phyloP scores from a whole-genome alignment of 306 rosid species.

The Pterocarpus santalinus region DNA sequence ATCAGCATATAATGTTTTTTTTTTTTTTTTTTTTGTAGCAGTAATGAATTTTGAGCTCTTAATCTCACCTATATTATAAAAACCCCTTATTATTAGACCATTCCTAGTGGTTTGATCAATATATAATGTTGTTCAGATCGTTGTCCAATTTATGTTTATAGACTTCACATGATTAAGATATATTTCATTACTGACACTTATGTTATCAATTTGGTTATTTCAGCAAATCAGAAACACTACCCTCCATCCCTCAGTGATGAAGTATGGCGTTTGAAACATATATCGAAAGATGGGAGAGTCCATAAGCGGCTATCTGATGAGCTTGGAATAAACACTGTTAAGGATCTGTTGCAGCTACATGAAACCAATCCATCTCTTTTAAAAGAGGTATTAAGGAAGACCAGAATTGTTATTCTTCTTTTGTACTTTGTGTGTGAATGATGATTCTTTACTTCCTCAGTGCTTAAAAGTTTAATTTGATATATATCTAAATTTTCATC shows the following conservation, averaged over 20 bases:
- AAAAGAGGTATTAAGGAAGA: constrained; percentile 40
- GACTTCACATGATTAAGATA: too few relatives aligned
- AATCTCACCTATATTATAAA: too few relatives aligned
- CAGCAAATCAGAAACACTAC: constrained; percentile 49
- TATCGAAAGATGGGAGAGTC: constrained; percentile 39
- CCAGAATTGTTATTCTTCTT: not conserved
- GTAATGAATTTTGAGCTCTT: too few relatives aligned
- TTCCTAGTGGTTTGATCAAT: too few relatives aligned
- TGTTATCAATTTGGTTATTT: not conserved
- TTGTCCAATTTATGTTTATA: too few relatives aligned
- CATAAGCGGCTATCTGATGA: not conserved
- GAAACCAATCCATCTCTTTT: constrained; percentile 31
- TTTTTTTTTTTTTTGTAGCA: too few relatives aligned
- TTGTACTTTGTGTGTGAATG: too few relatives aligned
- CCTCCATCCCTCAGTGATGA: constrained; percentile 50
- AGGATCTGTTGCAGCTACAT: constrained; percentile 48
- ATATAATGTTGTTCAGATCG: too few relatives aligned
- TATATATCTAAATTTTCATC: not conserved
- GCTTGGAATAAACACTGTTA: constrained; percentile 31
- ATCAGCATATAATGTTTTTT: too few relatives aligned
- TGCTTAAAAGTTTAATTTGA: not conserved
- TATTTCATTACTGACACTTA: too few relatives aligned
- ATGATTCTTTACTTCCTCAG: too few relatives aligned
- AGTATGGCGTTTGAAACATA: constrained; percentile 55
- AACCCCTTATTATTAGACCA: too few relatives aligned